phyloP scores from a whole-genome alignment of 2,329 filamentous ascomycete species.

The Ophidiomyces ophidiicola region DNA sequence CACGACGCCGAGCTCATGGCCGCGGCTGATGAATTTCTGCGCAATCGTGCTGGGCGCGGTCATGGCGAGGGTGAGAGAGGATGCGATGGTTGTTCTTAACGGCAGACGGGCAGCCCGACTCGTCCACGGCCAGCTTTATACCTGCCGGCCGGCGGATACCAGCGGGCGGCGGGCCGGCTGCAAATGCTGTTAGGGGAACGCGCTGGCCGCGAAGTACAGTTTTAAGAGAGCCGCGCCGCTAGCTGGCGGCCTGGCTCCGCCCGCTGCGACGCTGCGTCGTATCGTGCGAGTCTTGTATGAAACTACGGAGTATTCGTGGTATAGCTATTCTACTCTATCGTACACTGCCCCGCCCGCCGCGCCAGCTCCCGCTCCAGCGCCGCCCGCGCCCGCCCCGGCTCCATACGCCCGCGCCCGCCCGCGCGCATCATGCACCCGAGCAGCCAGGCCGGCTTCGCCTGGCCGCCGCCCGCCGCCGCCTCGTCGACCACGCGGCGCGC shows the following conservation, averaged over 20 bases:
- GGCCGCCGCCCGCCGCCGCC: too few relatives aligned
- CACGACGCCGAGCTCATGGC: conserved; percentile 75
- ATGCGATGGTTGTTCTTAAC: not conserved
- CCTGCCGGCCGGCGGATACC: too few relatives aligned
- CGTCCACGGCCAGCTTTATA: too few relatives aligned
- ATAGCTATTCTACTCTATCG: too few relatives aligned
- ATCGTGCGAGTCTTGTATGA: too few relatives aligned
- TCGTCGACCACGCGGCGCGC: conserved; percentile 43
- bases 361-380: too few relatives aligned
- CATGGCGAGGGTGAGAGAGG: conserved; percentile 33
- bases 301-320: too few relatives aligned
- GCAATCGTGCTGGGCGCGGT: conserved; percentile 46
- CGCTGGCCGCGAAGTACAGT: conserved; percentile 39
- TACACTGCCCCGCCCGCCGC: too few relatives aligned
- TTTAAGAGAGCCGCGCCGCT: conserved; percentile 29
- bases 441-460: too few relatives aligned
- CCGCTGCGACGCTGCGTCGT: too few relatives aligned
- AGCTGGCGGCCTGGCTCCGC: not conserved
- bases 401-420: conserved; percentile 49
- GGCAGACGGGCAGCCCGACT: too few relatives aligned
- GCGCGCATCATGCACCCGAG: conserved; percentile 56
- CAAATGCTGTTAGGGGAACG: conserved; percentile 38
- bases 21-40: conserved; percentile 66
- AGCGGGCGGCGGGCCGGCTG: too few relatives aligned
- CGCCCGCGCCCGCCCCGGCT: conserved; percentile 48